A percentile compares a stretch with the other conserved stretches of the same genome.
These are phyloP conservation scores for Rehmannia glutinosa DNA, from an alignment of 257 asterid genomes.

Conservation along the genomic window DNA sequence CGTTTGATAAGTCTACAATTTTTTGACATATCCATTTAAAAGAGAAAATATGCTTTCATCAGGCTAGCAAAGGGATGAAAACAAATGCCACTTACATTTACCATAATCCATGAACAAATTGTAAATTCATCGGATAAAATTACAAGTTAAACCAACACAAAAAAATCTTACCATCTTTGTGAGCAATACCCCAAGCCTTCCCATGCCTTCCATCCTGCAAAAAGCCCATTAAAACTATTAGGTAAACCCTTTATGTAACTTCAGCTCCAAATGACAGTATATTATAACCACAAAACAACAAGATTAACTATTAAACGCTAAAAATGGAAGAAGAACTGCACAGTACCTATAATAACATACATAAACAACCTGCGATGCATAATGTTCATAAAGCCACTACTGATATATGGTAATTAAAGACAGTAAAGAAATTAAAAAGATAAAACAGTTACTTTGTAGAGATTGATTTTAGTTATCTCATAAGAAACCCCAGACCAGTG, in stretches of 20 bases:
- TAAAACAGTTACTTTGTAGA: slow-evolving; percentile 56
- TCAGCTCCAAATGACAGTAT: too few relatives aligned
- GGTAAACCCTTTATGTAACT: too few relatives aligned
- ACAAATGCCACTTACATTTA: background rate
- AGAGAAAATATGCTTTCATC: too few relatives aligned
- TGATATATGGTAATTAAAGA: background rate
- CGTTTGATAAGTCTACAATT: too few relatives aligned
- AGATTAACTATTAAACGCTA: background rate
- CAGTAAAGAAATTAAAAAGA: background rate
- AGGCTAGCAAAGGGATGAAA: background rate
- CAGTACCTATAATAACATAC: too few relatives aligned
- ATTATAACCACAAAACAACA: background rate
- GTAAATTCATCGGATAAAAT: background rate
- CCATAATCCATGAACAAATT: background rate
- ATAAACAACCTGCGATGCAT: background rate
- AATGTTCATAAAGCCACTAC: too few relatives aligned
- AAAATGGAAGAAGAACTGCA: background rate
- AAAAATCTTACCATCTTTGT: slow-evolving; percentile 59
- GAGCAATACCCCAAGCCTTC: slow-evolving; percentile 96
- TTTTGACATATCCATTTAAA: too few relatives aligned
- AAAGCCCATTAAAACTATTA: too few relatives aligned
- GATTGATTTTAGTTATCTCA: slow-evolving; percentile 88
- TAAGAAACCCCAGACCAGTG: slow-evolving; percentile 82
- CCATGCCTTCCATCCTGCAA: slow-evolving; percentile 94
- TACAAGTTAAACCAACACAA: background rate